Base-by-base conservation (phyloP, 2,329 filamentous ascomycete genomes). In the Arthroderma sp. region DNA sequence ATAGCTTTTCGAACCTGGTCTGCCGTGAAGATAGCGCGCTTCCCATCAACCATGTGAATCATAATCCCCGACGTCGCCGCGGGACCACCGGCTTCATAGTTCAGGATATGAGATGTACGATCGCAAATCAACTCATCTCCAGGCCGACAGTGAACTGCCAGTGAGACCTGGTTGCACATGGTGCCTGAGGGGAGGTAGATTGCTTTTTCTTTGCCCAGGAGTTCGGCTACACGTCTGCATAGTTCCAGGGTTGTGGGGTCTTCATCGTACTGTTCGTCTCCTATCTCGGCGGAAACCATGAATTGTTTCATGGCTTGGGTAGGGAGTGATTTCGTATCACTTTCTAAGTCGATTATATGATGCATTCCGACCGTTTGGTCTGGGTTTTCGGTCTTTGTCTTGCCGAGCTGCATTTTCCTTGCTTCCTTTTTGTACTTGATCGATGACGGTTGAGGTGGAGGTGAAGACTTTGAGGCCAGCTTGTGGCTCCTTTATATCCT, bases 11-110 rank as follows among this genome's bases (percentile, higher is more conserved):
- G 27, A 6, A 32, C 31, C 29, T 39, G 43, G 8, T 36, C 11
- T 2, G 43, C 36, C 6, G 29, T 36, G 29, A 45, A 45, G 10
- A 36, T 36, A 10, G 31, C 37, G 8, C 34, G 32, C 27, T 29
- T 27, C 29, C 41, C 41, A 30, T 37, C 32, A 15, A 43, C 11
- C 3, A 29, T 10, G 29, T 27, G 41, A 29, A 43, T n/a, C 41
- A 93, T 83, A 40, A 91, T 75, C 10, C 53, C 53, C 4, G 45
- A 47, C 6, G 27, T 43, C 4, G 33, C 33, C 9, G 32, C 34
- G 8, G 34, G 41, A n/a, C 41, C 41, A 4, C 49, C 54, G 1
- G 46, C 48, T 38, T 56, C 53, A 5, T 39, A 46, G 22, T 50
- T 43, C n/a, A 53, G 9, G 10, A 50, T 49, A 42, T 38, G 41